Percentiles rank a stretch among this genome's conserved stretches.
These are phyloP conservation scores for Eutrema salsugineum DNA, from an alignment of 441 rosid species.

Conservation along the genomic window DNA sequence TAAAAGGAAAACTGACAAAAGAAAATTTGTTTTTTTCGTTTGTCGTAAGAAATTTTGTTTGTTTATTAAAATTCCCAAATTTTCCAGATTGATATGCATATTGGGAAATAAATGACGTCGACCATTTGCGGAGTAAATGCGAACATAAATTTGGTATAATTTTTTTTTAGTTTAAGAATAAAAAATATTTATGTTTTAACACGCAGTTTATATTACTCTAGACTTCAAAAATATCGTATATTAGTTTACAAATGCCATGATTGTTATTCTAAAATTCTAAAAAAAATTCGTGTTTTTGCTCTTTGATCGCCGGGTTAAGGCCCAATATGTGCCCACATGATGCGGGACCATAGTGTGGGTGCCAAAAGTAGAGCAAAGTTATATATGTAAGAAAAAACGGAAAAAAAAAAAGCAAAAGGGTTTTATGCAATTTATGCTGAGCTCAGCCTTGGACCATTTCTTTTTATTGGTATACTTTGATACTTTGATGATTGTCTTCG, in stretches of 20 bases:
- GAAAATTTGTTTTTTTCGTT: not conserved
- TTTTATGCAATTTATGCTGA: too few species aligned
- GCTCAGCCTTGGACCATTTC: constrained; percentile 23
- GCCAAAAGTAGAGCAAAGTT: constrained; percentile 23
- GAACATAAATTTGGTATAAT: not conserved
- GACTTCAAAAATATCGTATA: not conserved
- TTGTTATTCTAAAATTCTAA: not conserved
- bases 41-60: not conserved
- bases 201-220: not conserved
- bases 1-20: constrained; percentile 9
- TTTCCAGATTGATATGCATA: not conserved
- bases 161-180: not conserved
- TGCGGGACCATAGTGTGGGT: constrained; percentile 25
- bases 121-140: constrained; percentile 4
- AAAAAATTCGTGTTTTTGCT: not conserved
- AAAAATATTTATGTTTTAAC: not conserved
- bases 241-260: not conserved
- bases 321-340: constrained; percentile 5
- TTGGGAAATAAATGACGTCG: constrained; percentile 12
- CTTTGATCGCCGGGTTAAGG: constrained; percentile 13
- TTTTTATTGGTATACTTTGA: not conserved
- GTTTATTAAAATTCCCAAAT: not conserved
- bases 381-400: not conserved
- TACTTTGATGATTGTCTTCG: constrained; percentile 1
- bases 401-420: constrained; percentile 14